phyloP scores from a whole-genome alignment of 2,329 filamentous ascomycete species.

The Alternaria brassicae region DNA sequence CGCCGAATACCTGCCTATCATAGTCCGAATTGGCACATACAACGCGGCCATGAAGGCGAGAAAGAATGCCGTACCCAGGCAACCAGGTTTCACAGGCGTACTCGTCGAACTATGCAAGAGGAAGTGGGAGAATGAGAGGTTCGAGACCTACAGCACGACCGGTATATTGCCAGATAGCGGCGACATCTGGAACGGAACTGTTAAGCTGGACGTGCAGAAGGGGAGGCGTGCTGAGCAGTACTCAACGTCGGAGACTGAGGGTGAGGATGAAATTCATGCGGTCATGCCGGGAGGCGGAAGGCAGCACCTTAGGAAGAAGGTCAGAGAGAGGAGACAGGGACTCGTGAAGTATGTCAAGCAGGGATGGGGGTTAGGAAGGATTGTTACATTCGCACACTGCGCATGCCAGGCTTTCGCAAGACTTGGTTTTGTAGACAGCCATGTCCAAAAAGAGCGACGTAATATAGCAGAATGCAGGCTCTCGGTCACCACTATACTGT shows the following conservation, averaged over 20 bases:
- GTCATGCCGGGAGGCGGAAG: background rate
- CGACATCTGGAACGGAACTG: background rate
- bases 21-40: background rate
- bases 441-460: background rate
- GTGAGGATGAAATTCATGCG: background rate
- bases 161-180: background rate
- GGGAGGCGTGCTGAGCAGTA: background rate
- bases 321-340: background rate
- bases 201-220: background rate
- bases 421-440: background rate
- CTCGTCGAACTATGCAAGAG: conserved; percentile 1
- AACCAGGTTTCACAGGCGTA: background rate
- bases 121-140: background rate
- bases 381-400: background rate
- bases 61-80: background rate
- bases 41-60: background rate
- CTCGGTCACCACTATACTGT: background rate
- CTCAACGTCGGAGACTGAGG: background rate
- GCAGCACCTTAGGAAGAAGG: background rate
- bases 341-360: background rate
- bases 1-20: background rate
- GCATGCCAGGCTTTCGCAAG: background rate
- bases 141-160: background rate
- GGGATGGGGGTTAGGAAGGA: background rate
- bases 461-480: background rate